These are phyloP conservation scores for Mortierella sp. DNA, from an alignment of 371 early-diverging fungal species.

Conservation along the genomic window DNA sequence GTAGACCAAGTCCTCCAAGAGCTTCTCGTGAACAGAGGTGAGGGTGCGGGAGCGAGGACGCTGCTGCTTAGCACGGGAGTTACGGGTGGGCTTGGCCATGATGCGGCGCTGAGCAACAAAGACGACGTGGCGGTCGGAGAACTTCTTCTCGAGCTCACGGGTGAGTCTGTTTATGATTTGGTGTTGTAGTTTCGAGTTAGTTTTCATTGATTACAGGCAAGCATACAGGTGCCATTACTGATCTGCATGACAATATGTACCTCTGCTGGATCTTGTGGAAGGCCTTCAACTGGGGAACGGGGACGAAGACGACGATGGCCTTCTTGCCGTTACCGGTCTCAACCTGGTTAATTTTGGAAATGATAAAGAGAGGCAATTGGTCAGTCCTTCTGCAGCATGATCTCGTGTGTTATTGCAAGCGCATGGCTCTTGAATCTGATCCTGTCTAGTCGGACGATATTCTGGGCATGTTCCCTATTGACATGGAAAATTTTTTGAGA, in stretches of 20 bases:
- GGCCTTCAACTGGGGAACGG: conserved; percentile 92
- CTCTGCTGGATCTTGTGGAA: conserved; percentile 96
- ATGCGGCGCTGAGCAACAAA: conserved; percentile 97
- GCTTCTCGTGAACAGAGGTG: conserved; percentile 95
- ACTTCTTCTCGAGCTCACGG: conserved; percentile 99
- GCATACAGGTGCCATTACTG: too few relatives aligned
- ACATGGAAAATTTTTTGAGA: not conserved
- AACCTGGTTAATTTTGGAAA: conserved; percentile 63
- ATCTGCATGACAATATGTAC: conserved; percentile 39
- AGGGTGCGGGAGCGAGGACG: conserved; percentile 97
- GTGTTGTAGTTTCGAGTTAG: not conserved
- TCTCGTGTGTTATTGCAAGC: not conserved
- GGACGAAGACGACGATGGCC: conserved; percentile 97
- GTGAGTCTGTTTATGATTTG: conserved; percentile 67
- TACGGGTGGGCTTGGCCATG: conserved; percentile 91
- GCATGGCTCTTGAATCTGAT: conserved; percentile 4
- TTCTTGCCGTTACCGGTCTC: conserved; percentile 95
- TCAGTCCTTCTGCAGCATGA: conserved; percentile 1
- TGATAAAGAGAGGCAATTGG: not conserved
- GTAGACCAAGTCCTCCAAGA: conserved; percentile 97
- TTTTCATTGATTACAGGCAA: not conserved
- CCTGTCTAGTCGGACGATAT: not conserved
- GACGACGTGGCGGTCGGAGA: conserved; percentile 98
- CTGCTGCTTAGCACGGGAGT: conserved; percentile 88
- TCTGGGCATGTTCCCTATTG: not conserved